Base-by-base conservation (phyloP, 2,329 filamentous ascomycete species). In the Lecanosticta acicola region DNA sequence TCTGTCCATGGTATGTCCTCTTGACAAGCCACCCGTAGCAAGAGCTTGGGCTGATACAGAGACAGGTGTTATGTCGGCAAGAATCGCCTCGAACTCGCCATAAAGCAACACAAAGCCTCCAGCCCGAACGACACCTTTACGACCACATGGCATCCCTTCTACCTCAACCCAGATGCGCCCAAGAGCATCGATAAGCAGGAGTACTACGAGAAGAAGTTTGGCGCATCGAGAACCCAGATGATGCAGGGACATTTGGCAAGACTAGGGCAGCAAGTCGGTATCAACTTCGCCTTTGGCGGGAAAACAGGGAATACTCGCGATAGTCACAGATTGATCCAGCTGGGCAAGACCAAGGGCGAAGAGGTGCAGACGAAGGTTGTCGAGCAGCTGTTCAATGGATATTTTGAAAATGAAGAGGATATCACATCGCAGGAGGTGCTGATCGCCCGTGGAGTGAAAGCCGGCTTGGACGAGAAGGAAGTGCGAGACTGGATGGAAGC, bases 131-230 rank as follows among this genome's bases (percentile, higher is more conserved):
- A 91, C 67, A 85, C 76, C 16, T 90, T 94, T 69, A 76, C 74
- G 38, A 79, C 85, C 11, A 77, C 75, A 50, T 94, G 87, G 85
- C 75, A 78, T 50, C 84, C 88, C 1, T 94, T 86, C 70, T 90
- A 91, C 65, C 78, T 94, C 42, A 82, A 90, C 60, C 84, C 86
- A 0, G 72, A 73, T 38, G 71, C 78, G 1, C 76, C 84, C 0
- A 70, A 71, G 37, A 68, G 62, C 39, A 62, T 72, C 46, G 71
- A 76, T 57, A 81, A 81, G 59, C 63, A 73, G 61, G 68, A 70
- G 48, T 75, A 74, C 62, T 89, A 81, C 66, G 69, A 77, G 32
- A 60, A 71, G 39, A 84, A 83, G 45, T 80, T 93, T 58, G 80
- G 80, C 5, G 74, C 78, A 4, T 76, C 82, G 18, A 77, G 87